These are phyloP conservation scores for Solanum hybrid DNA, from an alignment of 305 asterid genomes.

Conservation along the genomic window DNA sequence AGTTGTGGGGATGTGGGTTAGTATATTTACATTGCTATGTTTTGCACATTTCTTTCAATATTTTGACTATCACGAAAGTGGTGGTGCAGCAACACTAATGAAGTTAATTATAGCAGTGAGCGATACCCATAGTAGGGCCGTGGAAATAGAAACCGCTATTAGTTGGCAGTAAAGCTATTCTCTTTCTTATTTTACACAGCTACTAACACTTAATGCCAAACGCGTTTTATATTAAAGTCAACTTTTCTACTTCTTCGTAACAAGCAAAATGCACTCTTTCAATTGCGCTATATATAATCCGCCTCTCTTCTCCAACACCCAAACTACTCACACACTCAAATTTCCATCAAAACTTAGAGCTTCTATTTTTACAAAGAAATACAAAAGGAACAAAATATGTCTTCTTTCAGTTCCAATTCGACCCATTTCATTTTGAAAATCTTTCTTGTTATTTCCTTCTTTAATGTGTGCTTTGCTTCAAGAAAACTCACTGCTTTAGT, in stretches of 20 bases:
- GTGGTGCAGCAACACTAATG: no score
- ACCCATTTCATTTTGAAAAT: not conserved
- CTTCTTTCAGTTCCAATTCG: not conserved
- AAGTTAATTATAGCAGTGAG: not conserved
- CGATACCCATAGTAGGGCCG: not conserved
- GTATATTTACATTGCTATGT: not conserved
- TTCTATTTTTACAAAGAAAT: not conserved
- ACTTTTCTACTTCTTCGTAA: not conserved
- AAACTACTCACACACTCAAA: not conserved
- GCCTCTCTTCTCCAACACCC: not conserved
- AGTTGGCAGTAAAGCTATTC: not conserved
- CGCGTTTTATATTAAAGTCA: not conserved
- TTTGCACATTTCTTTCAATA: not conserved
- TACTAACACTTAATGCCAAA: not conserved
- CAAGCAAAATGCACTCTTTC: not conserved
- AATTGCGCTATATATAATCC: not conserved
- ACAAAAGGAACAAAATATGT: conserved; percentile 1
- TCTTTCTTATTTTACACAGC: not conserved
- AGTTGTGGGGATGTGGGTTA: not conserved
- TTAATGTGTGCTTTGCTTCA: no score
- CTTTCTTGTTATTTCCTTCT: not conserved
- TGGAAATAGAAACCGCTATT: not conserved
- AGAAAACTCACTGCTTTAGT: no score
- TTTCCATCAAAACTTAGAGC: not conserved
- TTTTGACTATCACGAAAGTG: not conserved